Conservation (phyloP, 441 rosid genomes). For the Populus hybrid region DNA sequence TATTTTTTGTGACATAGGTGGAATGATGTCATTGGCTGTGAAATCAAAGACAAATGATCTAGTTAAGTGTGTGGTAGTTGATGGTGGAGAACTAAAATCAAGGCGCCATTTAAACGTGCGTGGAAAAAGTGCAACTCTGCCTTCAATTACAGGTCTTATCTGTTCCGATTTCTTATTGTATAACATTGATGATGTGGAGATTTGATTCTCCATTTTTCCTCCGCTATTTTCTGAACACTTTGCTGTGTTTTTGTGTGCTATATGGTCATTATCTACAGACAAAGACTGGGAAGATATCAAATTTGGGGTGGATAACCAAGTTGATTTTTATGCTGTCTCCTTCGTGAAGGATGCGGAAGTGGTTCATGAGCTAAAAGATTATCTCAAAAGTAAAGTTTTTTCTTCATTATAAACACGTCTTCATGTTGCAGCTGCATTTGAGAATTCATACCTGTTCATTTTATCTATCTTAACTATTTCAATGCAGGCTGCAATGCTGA, state of each 20-base stretch:
- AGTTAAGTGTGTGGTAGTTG: constrained; percentile 77
- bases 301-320: constrained; percentile 95
- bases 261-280: constrained; percentile 39
- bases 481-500: constrained; percentile 71
- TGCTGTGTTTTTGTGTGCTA: constrained; percentile 10
- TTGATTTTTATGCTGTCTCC: constrained; percentile 96
- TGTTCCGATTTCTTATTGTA: constrained; percentile 14
- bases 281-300: constrained; percentile 99
- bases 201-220: constrained; percentile 1
- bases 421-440: neutral
- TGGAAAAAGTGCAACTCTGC: constrained; percentile 92
- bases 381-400: constrained; percentile 56
- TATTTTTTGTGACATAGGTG: constrained; percentile 48
- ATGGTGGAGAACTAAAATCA: constrained; percentile 93
- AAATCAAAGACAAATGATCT: constrained; percentile 68
- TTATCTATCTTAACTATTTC: constrained; percentile 18
- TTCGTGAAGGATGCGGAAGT: constrained; percentile 98
- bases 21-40: constrained; percentile 95
- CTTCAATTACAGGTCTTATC: constrained; percentile 81
- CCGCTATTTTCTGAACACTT: neutral
- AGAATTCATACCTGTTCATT: neutral
- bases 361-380: constrained; percentile 79
- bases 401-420: neutral
- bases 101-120: constrained; percentile 96
- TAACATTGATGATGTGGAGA: neutral